Evolutionary conservation across 2,329 filamentous ascomycete genomes (phyloP).

Genomic region (Ophiostoma australiae): DNA sequence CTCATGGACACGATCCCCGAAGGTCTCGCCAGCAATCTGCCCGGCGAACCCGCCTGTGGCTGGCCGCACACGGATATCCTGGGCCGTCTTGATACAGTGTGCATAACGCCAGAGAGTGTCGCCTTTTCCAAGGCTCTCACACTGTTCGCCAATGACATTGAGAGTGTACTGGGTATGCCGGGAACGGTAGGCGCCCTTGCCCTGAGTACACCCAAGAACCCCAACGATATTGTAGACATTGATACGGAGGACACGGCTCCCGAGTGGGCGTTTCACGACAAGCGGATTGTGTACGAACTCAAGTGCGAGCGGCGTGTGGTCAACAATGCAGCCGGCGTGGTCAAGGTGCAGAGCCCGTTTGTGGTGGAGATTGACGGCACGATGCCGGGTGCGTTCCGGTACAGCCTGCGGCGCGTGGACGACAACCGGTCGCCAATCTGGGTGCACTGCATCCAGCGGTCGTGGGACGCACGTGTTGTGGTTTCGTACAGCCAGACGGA

Average conservation of each 20-base stretch:
- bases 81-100: conserved; percentile 25
- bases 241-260: background rate
- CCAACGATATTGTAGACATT: background rate
- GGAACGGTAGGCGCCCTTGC: background rate
- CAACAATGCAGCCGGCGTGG: background rate
- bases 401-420: conserved; percentile 28
- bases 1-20: conserved; percentile 27
- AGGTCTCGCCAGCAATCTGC: conserved; percentile 30
- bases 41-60: conserved; percentile 26
- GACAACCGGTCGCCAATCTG: conserved; percentile 27
- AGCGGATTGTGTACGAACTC: conserved; percentile 29
- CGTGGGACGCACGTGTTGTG: conserved; percentile 34
- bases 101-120: conserved; percentile 23
- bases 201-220: background rate
- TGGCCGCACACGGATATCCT: conserved; percentile 29
- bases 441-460: conserved; percentile 33
- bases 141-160: conserved; percentile 29
- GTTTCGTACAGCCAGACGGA: conserved; percentile 27
- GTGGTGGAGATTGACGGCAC: conserved; percentile 30
- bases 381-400: conserved; percentile 25
- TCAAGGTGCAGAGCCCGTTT: conserved; percentile 21
- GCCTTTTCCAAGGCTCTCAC: conserved; percentile 33
- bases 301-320: conserved; percentile 25
- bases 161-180: conserved; percentile 18
- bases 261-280: conserved; percentile 25